Conservation (phyloP, 306 rosid species). For the Spatholobus suberectus region DNA sequence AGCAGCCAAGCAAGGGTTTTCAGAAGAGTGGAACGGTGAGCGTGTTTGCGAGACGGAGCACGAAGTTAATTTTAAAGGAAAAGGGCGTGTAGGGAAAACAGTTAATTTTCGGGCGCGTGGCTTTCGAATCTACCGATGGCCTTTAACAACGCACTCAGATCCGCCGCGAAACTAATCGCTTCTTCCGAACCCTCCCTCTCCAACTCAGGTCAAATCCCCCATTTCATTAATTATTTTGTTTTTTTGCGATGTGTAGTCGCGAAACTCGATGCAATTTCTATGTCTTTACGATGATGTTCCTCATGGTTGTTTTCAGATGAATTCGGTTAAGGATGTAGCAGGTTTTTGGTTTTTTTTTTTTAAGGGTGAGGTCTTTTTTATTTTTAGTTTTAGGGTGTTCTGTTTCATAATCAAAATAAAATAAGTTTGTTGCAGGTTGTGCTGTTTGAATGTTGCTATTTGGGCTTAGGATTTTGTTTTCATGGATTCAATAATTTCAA, state of each 20-base stretch:
- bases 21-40: background rate
- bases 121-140: constrained; percentile 39
- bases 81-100: too few species aligned
- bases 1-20: constrained; percentile 25
- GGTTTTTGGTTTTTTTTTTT: too few species aligned
- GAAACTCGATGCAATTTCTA: background rate
- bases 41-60: background rate
- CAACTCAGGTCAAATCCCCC: constrained; percentile 34
- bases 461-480: background rate
- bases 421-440: background rate
- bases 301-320: background rate
- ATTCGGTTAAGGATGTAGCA: background rate
- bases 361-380: background rate
- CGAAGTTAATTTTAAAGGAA: too few species aligned
- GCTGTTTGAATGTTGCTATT: background rate
- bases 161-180: constrained; percentile 44
- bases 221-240: too few species aligned
- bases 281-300: background rate
- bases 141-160: constrained; percentile 44
- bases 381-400: background rate
- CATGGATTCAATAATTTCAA: background rate
- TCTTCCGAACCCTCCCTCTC: constrained; percentile 44
- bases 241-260: too few species aligned
- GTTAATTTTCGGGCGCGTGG: too few species aligned
- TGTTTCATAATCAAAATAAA: background rate